These are phyloP conservation scores for Eucalyptus marginata DNA, from an alignment of 345 rosid genomes.

Conservation along the genomic window DNA sequence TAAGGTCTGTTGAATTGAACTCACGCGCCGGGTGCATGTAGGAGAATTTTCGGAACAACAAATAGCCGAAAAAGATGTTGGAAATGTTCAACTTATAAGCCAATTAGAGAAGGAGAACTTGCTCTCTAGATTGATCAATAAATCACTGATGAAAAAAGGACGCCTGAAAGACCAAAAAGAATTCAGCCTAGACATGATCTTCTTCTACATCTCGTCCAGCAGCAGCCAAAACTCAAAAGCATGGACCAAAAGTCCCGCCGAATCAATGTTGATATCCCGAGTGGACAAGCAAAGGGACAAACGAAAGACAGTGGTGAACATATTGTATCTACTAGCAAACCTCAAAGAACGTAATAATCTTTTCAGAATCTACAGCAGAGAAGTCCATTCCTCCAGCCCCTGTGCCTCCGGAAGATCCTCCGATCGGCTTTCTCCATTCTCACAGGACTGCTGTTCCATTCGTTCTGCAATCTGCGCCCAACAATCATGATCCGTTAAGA, in stretches of 20 bases:
- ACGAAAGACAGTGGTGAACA: background rate
- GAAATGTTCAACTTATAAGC: background rate
- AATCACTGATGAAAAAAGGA: background rate
- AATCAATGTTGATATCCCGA: background rate
- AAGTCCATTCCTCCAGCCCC: conserved; percentile 29
- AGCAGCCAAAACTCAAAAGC: background rate
- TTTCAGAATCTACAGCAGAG: conserved; percentile 90
- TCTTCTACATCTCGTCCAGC: background rate
- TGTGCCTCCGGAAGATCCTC: conserved; percentile 34
- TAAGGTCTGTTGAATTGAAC: background rate
- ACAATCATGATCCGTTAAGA: background rate
- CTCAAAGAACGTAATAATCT: conserved; percentile 13
- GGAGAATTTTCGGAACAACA: background rate
- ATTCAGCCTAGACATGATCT: background rate
- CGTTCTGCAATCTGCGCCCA: conserved; percentile 60
- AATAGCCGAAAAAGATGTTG: background rate
- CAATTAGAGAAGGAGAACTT: background rate
- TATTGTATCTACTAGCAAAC: background rate
- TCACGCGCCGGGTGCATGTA: background rate
- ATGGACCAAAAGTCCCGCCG: background rate
- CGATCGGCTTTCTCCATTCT: conserved; percentile 75
- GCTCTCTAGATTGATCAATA: background rate
- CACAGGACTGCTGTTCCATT: conserved; percentile 91
- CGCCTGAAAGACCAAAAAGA: background rate
- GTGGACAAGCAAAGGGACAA: background rate